Evolutionary conservation across 2,329 filamentous ascomycete species (phyloP), one percentile per base, ranked within the genome.

Genomic region (Calcarisporium arbuscula): DNA sequence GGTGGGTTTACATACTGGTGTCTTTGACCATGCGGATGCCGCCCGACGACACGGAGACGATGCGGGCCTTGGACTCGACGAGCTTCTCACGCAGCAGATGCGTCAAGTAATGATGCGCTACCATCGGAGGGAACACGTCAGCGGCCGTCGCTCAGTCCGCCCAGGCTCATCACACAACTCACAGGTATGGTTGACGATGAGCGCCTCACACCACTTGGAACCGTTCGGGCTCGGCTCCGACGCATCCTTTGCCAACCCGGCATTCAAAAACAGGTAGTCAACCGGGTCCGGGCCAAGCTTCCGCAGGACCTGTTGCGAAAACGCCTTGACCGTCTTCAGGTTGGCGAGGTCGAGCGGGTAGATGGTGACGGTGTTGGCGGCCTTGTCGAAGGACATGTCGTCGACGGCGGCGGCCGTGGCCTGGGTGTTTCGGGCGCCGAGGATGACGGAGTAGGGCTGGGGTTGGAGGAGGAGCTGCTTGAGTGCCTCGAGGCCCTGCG

Each of bases 101-200:
- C 0, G 62, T 50, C 1, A 75, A 58, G 36, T 74, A 74, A 45
- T 74, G 70, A 36, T 74, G 71, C 5, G 71, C 70, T 74, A 33
- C n/a, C 20, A 11, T 3, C 14, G 8, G 9, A 4, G 11, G 18
- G 18, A 18, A 6, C 11, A 9, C 8, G 30, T 47, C 10, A 51
- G 45, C 19, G n/a, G n/a, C n/a, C n/a, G n/a, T n/a, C n/a, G n/a
- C n/a, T n/a, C n/a, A n/a, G n/a, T n/a, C n/a, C n/a, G n/a, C n/a
- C n/a, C n/a, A n/a, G n/a, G n/a, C n/a, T n/a, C n/a, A n/a, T n/a
- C n/a, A n/a, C 16, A n/a, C 8, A 6, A 36, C 62, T 45, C 34
- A 73, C 70, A 65, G 8, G 74, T 55, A 36, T 73, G 68, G 40
- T 75, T 75, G 15, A 75, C 69, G 12, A 74, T 50, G 19, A 67